Percentiles rank a stretch among this genome's conserved stretches.
phyloP scores from a whole-genome alignment of 805 yeast genomes.

The Wickerhamiella domercqiae region DNA sequence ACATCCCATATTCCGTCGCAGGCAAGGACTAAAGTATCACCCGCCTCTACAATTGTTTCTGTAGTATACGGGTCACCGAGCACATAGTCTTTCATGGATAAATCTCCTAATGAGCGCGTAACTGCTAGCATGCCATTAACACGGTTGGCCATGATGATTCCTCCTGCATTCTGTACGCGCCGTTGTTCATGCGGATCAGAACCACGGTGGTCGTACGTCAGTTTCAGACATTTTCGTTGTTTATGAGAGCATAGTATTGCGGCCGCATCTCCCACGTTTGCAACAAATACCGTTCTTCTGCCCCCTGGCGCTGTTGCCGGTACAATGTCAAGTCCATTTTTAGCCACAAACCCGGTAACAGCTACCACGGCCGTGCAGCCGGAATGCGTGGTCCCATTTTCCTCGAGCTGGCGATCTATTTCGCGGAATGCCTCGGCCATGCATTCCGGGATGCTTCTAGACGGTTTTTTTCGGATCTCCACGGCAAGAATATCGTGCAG shows the following conservation, averaged over 20 bases:
- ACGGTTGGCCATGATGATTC: conserved; percentile 73
- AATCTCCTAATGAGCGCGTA: conserved; percentile 83
- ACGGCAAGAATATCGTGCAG: conserved; percentile 45
- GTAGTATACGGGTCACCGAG: conserved; percentile 89
- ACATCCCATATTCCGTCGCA: conserved; percentile 99
- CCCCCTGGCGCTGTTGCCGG: conserved; percentile 3
- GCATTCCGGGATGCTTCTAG: conserved; percentile 36
- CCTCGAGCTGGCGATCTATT: conserved; percentile 56
- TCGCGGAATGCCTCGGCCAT: conserved; percentile 54
- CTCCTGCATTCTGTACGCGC: conserved; percentile 67
- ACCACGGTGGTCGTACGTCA: conserved; percentile 90
- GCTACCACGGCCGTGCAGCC: conserved; percentile 97
- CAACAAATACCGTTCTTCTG: conserved; percentile 65
- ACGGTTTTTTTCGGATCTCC: conserved; percentile 7
- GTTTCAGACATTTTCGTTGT: conserved; percentile 34
- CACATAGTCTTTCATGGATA: conserved; percentile 79
- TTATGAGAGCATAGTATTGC: conserved; percentile 41
- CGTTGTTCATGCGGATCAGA: conserved; percentile 62
- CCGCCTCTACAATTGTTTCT: conserved; percentile 50
- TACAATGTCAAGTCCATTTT: conserved; percentile 6
- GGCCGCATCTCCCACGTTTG: conserved; percentile 90
- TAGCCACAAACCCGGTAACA: conserved; percentile 63
- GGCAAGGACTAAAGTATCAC: conserved; percentile 73
- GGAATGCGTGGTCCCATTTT: conserved; percentile 51
- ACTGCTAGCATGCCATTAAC: conserved; percentile 95